Conservation (phyloP, 805 yeast species). For the Millerozyma acaciae region DNA sequence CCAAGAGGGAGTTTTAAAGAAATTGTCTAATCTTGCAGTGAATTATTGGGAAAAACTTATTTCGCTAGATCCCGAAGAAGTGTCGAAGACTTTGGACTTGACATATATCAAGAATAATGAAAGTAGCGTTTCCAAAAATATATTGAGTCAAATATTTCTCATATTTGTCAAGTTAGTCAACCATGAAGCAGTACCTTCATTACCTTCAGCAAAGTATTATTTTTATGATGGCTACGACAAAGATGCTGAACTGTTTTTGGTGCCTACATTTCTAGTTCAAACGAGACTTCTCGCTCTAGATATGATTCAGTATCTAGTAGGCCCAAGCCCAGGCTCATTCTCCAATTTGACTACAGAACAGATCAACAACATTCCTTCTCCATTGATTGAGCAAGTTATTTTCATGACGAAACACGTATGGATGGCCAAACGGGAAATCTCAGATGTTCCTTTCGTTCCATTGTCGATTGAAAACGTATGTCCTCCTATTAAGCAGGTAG, state of each 20-base stretch:
- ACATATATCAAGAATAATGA: conserved; percentile 34
- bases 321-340: conserved; percentile 5
- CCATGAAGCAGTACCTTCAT: conserved; percentile 28
- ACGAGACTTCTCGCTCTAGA: conserved; percentile 38
- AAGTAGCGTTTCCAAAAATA: conserved; percentile 35
- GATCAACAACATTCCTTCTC: conserved; percentile 25
- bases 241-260: conserved; percentile 16
- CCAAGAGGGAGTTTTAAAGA: conserved; percentile 46
- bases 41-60: conserved; percentile 16
- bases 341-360: conserved; percentile 12
- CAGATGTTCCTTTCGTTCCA: conserved; percentile 35
- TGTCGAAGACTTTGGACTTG: conserved; percentile 20
- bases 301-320: conserved; percentile 31
- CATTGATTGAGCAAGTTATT: conserved; percentile 44
- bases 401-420: conserved; percentile 42
- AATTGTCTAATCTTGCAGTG: conserved; percentile 23
- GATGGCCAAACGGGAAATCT: conserved; percentile 28
- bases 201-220: conserved; percentile 34
- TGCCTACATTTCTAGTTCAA: conserved; percentile 34
- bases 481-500: conserved; percentile 32
- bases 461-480: conserved; percentile 32
- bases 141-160: conserved; percentile 40
- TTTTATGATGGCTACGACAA: conserved; percentile 16
- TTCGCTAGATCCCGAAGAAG: conserved; percentile 10
- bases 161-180: conserved; percentile 45